A percentile compares a stretch with the other conserved stretches of the same genome.
Evolutionary conservation across 148 eudicot species (phyloP).

Genomic region (Persicaria maculosa): DNA sequence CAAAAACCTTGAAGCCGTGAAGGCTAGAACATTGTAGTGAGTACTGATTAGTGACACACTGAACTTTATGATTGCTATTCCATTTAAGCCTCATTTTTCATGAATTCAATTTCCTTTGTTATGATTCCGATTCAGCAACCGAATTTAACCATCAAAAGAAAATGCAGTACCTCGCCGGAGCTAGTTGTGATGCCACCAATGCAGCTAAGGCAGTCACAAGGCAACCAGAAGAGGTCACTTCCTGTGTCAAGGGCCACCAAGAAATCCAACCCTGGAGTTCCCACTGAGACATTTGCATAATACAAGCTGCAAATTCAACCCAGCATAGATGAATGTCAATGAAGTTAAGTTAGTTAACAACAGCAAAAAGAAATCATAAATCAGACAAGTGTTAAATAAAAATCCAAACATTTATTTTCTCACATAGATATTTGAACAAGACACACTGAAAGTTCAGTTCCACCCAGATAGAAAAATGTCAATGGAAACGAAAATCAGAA

Average conservation of each 20-base stretch:
- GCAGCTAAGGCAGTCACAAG: conserved; percentile 68
- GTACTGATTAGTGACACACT: background rate
- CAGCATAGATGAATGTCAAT: background rate
- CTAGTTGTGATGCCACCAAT: conserved; percentile 20
- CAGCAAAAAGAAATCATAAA: background rate
- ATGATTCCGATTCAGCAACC: background rate
- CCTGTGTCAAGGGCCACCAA: conserved; percentile 94
- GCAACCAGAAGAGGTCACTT: conserved; percentile 85
- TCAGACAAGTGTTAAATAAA: no score
- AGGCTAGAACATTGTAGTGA: background rate
- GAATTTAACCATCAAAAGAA: background rate
- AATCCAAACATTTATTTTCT: no score
- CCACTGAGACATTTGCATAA: conserved; percentile 75
- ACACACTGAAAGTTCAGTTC: no score
- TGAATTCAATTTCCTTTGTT: background rate
- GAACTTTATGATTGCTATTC: background rate
- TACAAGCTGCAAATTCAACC: conserved; percentile 56
- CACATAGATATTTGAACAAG: no score
- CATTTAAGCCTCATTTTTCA: background rate
- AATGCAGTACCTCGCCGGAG: conserved; percentile 18
- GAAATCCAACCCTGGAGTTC: conserved; percentile 55
- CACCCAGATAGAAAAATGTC: no score
- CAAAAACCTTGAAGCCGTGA: background rate
- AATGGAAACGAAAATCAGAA: no score
- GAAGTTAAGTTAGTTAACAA: background rate